Evolutionary conservation across 2,329 filamentous ascomycete species (phyloP).

Genomic region (Fusarium tanahbumbuense): DNA sequence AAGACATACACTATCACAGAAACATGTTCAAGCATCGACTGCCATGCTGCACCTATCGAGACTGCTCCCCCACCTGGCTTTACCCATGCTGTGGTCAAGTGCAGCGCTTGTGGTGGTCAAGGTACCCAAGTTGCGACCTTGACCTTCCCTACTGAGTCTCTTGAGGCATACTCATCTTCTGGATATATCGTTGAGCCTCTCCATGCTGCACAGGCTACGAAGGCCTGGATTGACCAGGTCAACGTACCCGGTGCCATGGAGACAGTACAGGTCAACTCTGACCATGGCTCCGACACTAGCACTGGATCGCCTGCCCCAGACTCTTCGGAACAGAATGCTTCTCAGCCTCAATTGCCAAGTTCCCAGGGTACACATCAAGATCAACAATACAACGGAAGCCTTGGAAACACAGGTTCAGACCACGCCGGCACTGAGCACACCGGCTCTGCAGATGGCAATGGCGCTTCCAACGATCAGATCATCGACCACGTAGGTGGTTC

Average conservation of each 20-base stretch:
- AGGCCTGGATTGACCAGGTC: not conserved
- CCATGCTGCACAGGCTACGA: not conserved
- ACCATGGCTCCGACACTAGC: not conserved
- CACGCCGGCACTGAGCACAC: not conserved
- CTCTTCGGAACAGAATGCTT: not conserved
- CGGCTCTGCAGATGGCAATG: not conserved
- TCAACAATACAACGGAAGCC: not conserved
- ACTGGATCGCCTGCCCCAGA: not conserved
- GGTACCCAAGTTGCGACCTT: constrained; percentile 6
- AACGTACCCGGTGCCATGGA: not conserved
- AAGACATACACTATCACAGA: constrained; percentile 11
- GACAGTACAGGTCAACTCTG: not conserved
- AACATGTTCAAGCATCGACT: constrained; percentile 6
- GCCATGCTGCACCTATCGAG: not conserved
- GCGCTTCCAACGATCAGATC: not conserved
- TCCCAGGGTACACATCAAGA: too few species aligned
- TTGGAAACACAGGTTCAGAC: not conserved
- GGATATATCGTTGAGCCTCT: constrained; percentile 9
- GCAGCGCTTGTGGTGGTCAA: not conserved
- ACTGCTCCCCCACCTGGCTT: constrained; percentile 18
- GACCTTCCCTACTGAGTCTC: constrained; percentile 10
- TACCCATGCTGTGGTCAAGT: constrained; percentile 13
- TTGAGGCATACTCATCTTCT: constrained; percentile 17
- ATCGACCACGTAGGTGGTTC: not conserved
- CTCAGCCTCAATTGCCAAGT: not conserved